Conservation (phyloP, 2,329 filamentous ascomycete species). For the Mariannaea sp. region DNA sequence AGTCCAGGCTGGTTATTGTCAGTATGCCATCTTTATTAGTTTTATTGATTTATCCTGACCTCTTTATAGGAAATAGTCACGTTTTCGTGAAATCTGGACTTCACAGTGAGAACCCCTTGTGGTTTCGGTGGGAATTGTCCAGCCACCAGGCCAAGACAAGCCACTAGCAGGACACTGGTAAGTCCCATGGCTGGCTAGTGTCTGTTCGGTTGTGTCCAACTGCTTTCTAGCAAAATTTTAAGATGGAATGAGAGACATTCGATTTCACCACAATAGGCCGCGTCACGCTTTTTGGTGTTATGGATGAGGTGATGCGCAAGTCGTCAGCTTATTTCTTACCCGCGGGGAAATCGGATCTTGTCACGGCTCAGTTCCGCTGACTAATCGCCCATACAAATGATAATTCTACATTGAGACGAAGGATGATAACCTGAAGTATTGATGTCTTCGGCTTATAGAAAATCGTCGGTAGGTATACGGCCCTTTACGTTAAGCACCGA, state of each 20-base stretch:
- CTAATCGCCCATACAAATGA: too few relatives aligned
- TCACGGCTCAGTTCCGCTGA: too few relatives aligned
- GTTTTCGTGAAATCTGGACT: slow-evolving; percentile 24
- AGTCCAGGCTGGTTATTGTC: slow-evolving; percentile 50
- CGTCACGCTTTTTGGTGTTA: not conserved
- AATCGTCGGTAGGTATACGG: too few relatives aligned
- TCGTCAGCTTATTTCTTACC: too few relatives aligned
- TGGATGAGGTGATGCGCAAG: not conserved
- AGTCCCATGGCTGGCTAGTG: not conserved
- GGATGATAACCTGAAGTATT: too few relatives aligned
- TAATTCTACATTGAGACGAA: too few relatives aligned
- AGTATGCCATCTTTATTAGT: not conserved
- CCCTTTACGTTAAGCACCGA: too few relatives aligned
- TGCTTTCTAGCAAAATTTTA: not conserved
- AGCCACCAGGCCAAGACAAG: slow-evolving; percentile 3
- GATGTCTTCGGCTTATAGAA: too few relatives aligned
- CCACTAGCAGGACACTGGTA: not conserved
- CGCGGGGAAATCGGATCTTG: too few relatives aligned
- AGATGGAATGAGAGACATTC: too few relatives aligned
- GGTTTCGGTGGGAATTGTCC: slow-evolving; percentile 34
- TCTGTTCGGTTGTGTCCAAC: not conserved
- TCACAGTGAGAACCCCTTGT: slow-evolving; percentile 19
- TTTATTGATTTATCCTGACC: not conserved
- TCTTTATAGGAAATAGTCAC: slow-evolving; percentile 31
- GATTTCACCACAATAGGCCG: not conserved